Evolutionary conservation across 2,329 filamentous ascomycete species (phyloP), one percentile per base, ranked within the genome.

Genomic region (Fusarium circinatum): DNA sequence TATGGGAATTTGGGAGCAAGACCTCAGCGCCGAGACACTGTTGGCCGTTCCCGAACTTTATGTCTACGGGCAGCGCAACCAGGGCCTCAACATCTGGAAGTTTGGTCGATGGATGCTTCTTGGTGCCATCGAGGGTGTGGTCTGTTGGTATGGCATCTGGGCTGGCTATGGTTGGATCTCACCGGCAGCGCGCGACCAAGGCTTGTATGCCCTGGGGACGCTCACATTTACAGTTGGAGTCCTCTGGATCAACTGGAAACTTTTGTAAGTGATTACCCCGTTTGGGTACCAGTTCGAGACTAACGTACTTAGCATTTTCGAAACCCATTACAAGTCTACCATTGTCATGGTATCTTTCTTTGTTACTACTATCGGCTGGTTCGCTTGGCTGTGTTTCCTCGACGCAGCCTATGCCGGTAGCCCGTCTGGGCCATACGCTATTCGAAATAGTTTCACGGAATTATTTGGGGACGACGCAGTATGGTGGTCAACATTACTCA

Each of bases 41-140:
- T 87, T 98, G n/a, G 96, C 96, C 1, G 92, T 98, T 0, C 96
- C 96, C 0, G 96, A 98, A 81, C 88, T 98, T 4, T 98, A 98
- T 82, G 90, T 91, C 17, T 94, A 92, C 72, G 94, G 95, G 9
- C 94, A 96, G 83, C 89, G 89, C 26, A 89, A 89, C 68, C 84
- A 82, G 73, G 94, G 92, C 1, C 91, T 98, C 80, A 96, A 96
- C 78, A 86, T 94, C 70, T 85, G 85, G 51, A 87, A 94, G 67
- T 97, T 95, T 78, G 78, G 92, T 1, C 88, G 88, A 14, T 97
- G 95, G 95, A 94, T 95, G 83, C 86, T 93, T 41, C 90, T 93
- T 76, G 94, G 89, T 2, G 90, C 90, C 0, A 86, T 88, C 11
- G 92, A 97, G 81, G 93, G 94, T 14, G 88, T 94, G 71, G 83